phyloP scores from a whole-genome alignment of 1,284 basidiomycete genomes.

The Pseudozyma thailandica region DNA sequence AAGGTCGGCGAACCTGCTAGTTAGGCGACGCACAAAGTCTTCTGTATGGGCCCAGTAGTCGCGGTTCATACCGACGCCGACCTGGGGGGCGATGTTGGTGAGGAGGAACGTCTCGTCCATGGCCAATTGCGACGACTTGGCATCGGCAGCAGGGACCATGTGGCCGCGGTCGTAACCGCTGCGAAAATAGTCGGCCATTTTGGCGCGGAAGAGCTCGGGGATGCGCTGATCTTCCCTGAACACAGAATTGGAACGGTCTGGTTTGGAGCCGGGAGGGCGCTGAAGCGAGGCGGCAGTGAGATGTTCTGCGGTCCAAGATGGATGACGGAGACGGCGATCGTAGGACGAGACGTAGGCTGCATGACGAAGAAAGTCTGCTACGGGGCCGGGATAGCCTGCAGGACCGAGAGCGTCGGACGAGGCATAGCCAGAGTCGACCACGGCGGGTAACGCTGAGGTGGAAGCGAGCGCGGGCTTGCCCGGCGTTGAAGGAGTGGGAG shows the following conservation, averaged over 20 bases:
- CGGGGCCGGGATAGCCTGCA: slow-evolving; percentile 74
- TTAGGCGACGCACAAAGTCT: slow-evolving; percentile 91
- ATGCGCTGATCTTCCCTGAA: slow-evolving; percentile 87
- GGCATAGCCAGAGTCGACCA: slow-evolving; percentile 28
- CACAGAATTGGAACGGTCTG: slow-evolving; percentile 73
- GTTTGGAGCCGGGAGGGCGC: slow-evolving; percentile 47
- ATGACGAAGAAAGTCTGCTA: slow-evolving; percentile 81
- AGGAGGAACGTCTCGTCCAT: slow-evolving; percentile 97
- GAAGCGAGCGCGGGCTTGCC: slow-evolving; percentile 11
- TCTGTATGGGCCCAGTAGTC: slow-evolving; percentile 80
- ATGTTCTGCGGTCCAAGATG: slow-evolving; percentile 94
- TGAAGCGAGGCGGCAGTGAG: slow-evolving; percentile 76
- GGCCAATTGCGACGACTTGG: slow-evolving; percentile 86
- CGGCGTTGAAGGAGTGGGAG: not conserved
- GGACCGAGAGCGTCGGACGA: slow-evolving; percentile 39
- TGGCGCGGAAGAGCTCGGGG: slow-evolving; percentile 83
- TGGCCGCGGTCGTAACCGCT: slow-evolving; percentile 95
- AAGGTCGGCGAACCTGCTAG: slow-evolving; percentile 86
- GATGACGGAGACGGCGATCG: slow-evolving; percentile 88
- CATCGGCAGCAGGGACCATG: slow-evolving; percentile 97
- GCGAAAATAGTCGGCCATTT: slow-evolving; percentile 80
- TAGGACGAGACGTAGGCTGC: slow-evolving; percentile 89
- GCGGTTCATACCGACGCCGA: slow-evolving; percentile 95
- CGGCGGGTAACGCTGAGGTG: slow-evolving; percentile 7
- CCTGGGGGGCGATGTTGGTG: slow-evolving; percentile 97